Base-by-base conservation (phyloP, 768 basidiomycete species). In the Mycena rosella region DNA sequence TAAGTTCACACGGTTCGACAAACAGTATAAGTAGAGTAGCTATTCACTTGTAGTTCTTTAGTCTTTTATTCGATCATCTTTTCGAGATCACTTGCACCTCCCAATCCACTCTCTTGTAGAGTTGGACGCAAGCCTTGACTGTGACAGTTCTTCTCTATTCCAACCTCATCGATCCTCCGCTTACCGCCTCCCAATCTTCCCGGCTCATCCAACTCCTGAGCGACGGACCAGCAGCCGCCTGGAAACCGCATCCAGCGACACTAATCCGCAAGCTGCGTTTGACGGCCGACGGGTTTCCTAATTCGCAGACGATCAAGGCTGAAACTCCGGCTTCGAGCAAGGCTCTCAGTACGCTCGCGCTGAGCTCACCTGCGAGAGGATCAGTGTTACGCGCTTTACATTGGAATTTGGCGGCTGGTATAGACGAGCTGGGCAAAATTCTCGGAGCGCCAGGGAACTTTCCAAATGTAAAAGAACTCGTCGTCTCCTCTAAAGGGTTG, bases 401-500 rank as follows among this genome's bases (percentile, higher is more conserved):
- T 40, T 67, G 65, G 65, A 8, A 61, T 26, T 17, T 60, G 27
- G 22, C 14, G 27, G 44, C 59, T 3, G 45, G 65, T 27, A 3
- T 61, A 22, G 47, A 61, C 27, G 59, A 61, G 34, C 24, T 61
- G 44, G 65, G 52, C 1, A 17, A 17, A 6, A 36, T 67, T 22
- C 27, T 67, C 2, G 44, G 42, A 15, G 34, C 34, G 0, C 38
- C 29, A 9, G 58, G 32, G 4, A 29, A 60, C 2, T 55, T 60
- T 13, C 65, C 65, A 18, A 60, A 60, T 36, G 44, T 61, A 17
- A 60, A 17, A 20, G 65, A 60, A 26, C 52, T 67, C 1, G 1
- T 29, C 14, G 59, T 67, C 14, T 44, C 42, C 5, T 38, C 58
- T 5, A 15, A 54, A 2, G 55, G 26, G 2, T 18, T 13, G 3